phyloP scores from a whole-genome alignment of 1,139 yeast species.

The Suhomyces terraborum region DNA sequence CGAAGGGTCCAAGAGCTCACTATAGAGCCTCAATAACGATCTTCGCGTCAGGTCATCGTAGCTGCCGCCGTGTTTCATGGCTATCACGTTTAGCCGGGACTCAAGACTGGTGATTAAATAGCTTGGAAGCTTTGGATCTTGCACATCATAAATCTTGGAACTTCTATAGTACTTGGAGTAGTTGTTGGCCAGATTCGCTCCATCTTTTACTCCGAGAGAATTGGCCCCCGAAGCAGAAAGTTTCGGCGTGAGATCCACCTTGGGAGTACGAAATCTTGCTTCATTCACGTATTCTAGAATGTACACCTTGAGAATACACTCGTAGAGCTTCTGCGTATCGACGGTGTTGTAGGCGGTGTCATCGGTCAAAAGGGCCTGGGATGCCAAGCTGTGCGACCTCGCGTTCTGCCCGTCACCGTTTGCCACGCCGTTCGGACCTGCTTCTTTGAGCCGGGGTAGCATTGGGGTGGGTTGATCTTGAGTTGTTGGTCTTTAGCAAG shows the following conservation, averaged over 20 bases:
- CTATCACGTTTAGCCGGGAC: constrained; percentile 51
- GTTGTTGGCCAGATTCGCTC: constrained; percentile 13
- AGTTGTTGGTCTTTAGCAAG: background rate
- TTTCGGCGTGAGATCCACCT: constrained; percentile 15
- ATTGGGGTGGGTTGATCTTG: constrained; percentile 2
- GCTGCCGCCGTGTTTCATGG: constrained; percentile 47
- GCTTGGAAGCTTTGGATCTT: constrained; percentile 44
- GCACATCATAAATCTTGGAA: constrained; percentile 17
- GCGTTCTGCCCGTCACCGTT: constrained; percentile 4
- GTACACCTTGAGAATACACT: constrained; percentile 47
- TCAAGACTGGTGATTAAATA: constrained; percentile 51
- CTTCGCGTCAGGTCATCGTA: constrained; percentile 44
- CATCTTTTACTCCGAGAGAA: constrained; percentile 7
- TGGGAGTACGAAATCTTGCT: constrained; percentile 55
- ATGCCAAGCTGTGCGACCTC: constrained; percentile 28
- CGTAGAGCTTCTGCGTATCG: constrained; percentile 37
- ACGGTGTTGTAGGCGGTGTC: constrained; percentile 27
- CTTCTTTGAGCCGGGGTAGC: constrained; percentile 11
- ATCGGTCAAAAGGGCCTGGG: constrained; percentile 26
- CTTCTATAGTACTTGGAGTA: constrained; percentile 20
- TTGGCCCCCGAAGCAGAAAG: constrained; percentile 11
- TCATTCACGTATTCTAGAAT: constrained; percentile 60
- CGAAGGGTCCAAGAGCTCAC: constrained; percentile 56
- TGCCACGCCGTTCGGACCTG: constrained; percentile 4
- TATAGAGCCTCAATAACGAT: constrained; percentile 60